Percentiles rank a stretch among this genome's conserved stretches.
Evolutionary conservation across 768 basidiomycete species (phyloP).

Genomic region (Vishniacozyma victoriae): DNA sequence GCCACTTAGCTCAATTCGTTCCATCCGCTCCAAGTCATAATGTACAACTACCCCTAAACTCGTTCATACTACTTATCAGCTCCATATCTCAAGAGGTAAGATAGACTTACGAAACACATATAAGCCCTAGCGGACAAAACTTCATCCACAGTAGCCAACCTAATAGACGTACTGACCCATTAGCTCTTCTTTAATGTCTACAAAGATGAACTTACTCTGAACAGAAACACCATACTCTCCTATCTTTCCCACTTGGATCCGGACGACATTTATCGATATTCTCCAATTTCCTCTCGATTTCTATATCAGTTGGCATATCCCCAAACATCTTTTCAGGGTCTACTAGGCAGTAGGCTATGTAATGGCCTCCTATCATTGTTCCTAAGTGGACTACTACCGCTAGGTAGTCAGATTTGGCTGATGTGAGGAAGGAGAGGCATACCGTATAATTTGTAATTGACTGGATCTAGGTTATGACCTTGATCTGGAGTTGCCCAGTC

Average conservation of each 20-base stretch:
- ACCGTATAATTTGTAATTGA: constrained; percentile 45
- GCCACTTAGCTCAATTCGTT: too few species aligned
- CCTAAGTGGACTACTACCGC: constrained; percentile 46
- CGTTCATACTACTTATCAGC: too few species aligned
- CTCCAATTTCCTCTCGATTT: not conserved
- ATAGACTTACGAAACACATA: constrained; percentile 64
- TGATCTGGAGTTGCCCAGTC: constrained; percentile 39
- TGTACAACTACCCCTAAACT: too few species aligned
- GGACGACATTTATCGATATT: too few species aligned
- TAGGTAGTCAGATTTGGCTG: constrained; percentile 6
- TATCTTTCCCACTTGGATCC: constrained; percentile 23
- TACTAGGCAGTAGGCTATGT: constrained; percentile 63
- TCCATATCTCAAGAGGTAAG: too few species aligned
- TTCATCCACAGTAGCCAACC: constrained; percentile 73
- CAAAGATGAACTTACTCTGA: constrained; percentile 56
- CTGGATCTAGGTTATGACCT: constrained; percentile 35
- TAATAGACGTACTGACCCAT: constrained; percentile 58
- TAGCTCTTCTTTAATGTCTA: not conserved
- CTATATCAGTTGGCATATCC: not conserved
- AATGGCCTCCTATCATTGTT: constrained; percentile 72
- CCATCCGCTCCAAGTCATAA: too few species aligned
- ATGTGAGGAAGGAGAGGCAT: constrained; percentile 2
- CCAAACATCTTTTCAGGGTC: constrained; percentile 41
- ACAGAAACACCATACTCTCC: constrained; percentile 80
- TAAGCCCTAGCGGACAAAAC: constrained; percentile 88